Evolutionary conservation across 2,329 filamentous ascomycete species (phyloP), one percentile per base, ranked within the genome.

Genomic region (Fusarium tricinctum): DNA sequence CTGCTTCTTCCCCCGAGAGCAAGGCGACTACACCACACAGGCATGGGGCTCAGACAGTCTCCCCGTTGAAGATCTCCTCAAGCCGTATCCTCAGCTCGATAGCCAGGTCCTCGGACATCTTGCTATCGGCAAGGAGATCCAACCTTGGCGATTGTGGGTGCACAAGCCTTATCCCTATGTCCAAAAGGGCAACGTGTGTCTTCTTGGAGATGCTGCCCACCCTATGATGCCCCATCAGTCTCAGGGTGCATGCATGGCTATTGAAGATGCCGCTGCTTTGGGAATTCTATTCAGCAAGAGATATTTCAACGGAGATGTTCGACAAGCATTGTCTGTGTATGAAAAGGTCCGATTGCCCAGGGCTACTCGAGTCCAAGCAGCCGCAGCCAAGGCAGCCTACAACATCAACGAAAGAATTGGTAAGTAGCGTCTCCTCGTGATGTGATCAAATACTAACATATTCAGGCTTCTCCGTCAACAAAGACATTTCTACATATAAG

Each of bases 161-260:
- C 89, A 91, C 60, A 74, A 82, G 30, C 88, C 88, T 2, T 91
- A 91, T 65, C 84, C 85, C 0, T 86, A 88, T 68, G 80, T 87
- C 58, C 78, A 82, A 40, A 85, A 86, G 68, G 78, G 76, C 14
- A 81, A 76, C 26, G 83, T 84, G 1, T 89, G 86, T 53, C 77
- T 92, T 1, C 74, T 92, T 14, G 90, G 90, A 6, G 90, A 92
- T 73, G 89, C 90, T 10, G 89, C 83, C 3, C 89, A 91, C 71
- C 89, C 89, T 3, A 90, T 90, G 87, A 87, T 91, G 85, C 88
- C 89, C 2, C 84, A 92, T 72, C 89, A 91, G 74, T 89, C 86
- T 58, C 89, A 92, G 75, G 89, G 89, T 6, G 89, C 89, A 0
- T 90, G 88, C 69, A 89, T 89, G 87, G 88, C 89, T 0, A 89